These are phyloP conservation scores for Deinandra increscens DNA, from an alignment of 129 eudicot species.

Conservation along the genomic window DNA sequence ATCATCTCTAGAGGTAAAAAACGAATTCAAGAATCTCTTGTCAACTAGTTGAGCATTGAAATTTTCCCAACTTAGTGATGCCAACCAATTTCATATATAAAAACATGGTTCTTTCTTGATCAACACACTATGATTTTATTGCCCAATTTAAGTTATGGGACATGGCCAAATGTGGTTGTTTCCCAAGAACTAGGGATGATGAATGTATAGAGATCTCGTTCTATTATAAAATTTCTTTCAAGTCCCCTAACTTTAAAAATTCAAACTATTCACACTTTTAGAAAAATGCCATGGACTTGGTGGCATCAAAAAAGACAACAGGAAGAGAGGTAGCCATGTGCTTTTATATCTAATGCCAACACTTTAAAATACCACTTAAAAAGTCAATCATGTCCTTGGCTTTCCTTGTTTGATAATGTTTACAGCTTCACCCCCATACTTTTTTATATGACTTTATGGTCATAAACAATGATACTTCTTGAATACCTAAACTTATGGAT, in stretches of 20 bases:
- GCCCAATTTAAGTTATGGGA: conserved; percentile 27
- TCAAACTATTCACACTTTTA: conserved; percentile 10
- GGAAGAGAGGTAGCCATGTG: conserved; percentile 28
- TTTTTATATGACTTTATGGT: conserved; percentile 36
- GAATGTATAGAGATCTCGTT: conserved; percentile 26
- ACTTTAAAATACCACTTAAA: conserved; percentile 26
- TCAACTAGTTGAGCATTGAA: conserved; percentile 31
- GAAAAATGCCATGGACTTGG: conserved; percentile 24
- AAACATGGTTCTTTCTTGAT: conserved; percentile 30
- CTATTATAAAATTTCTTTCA: background rate
- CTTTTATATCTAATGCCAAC: conserved; percentile 13
- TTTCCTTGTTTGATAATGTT: conserved; percentile 28
- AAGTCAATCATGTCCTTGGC: conserved; percentile 38
- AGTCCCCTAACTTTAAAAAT: background rate
- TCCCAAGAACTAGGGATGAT: conserved; percentile 32
- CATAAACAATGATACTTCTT: conserved; percentile 38
- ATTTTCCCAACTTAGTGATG: conserved; percentile 33
- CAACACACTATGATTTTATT: conserved; percentile 30
- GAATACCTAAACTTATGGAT: conserved; percentile 36
- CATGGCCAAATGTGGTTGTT: conserved; percentile 29
- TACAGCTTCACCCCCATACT: conserved; percentile 33
- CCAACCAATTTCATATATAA: conserved; percentile 27
- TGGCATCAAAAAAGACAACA: conserved; percentile 40
- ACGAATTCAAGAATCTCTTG: conserved; percentile 8
- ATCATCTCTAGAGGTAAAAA: conserved; percentile 12